Base-by-base conservation (phyloP, 192 early-diverging fungal genomes). In the Gonapodya sp. region DNA sequence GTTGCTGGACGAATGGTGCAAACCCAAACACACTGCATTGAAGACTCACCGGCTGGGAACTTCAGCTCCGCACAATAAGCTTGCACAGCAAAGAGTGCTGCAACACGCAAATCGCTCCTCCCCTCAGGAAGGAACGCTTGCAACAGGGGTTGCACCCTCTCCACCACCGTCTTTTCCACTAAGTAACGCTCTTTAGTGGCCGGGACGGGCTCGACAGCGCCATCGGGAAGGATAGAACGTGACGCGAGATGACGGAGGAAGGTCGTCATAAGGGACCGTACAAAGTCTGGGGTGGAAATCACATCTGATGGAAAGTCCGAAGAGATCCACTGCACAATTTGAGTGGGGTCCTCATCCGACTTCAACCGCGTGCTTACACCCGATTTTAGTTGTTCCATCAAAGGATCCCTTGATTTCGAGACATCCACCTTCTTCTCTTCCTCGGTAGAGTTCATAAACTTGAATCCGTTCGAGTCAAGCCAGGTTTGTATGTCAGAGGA, bases 401-500 rank as follows among this genome's bases (percentile, higher is more conserved):
- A 16, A 31, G 75, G 75, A 33, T 33, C 75, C 75, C 75, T 31
- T 2, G 75, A 77, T 2, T 34, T 8, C 8, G 75, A 34, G 8
- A 31, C 8, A 16, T 8, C 31, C 8, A 24, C 24, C 8, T 8
- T 64, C 8, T 8, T 8, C 24, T 64, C 75, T 77, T 77, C 75
- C 8, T 77, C 31, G 30, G 34, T 36, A 78, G 78, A 18, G 35
- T 31, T 36, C 82, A 85, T 36, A 24, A 35, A 34, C 2, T 35
- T 0, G 36, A 83, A 35, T 32, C 79, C 73, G 34, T 81, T 84
- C 33, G 36, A 46, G 36, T 79, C 81, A 2, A 82, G 80, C 87
- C 85, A 86, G 35, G 80, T 81, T 18, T 78, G 36, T 72, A 86
- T 34, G 33, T 73, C 74, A 73, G 79, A 78, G 31, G 80, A 78